These are phyloP conservation scores for Fonsecaea monophora DNA, from an alignment of 2,329 filamentous ascomycete genomes.

Conservation along the genomic window DNA sequence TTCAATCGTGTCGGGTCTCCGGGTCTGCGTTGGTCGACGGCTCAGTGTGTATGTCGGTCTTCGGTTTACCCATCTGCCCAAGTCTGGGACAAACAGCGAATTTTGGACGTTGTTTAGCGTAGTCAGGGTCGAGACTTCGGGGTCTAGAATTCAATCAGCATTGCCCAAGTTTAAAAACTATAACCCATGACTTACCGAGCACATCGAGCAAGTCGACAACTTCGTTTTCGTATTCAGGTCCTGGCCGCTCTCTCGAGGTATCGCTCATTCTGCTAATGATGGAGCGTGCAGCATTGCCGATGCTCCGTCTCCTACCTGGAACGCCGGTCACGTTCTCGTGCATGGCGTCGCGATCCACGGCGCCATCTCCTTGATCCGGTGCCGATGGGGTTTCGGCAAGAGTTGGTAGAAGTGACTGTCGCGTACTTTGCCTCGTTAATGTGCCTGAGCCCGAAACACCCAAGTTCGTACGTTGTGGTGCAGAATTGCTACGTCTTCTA, in stretches of 20 bases:
- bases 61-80: slow-evolving; percentile 77
- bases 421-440: slow-evolving; percentile 33
- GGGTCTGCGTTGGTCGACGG: slow-evolving; percentile 23
- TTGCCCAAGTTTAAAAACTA: neutral
- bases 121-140: slow-evolving; percentile 80
- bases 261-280: slow-evolving; percentile 37
- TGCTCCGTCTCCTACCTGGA: slow-evolving; percentile 29
- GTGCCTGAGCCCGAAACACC: slow-evolving; percentile 15
- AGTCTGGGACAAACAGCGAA: slow-evolving; percentile 81
- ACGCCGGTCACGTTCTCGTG: slow-evolving; percentile 29
- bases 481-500: slow-evolving; percentile 35
- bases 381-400: slow-evolving; percentile 30
- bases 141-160: slow-evolving; percentile 61
- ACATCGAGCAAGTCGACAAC: slow-evolving; percentile 73
- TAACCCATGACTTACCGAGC: slow-evolving; percentile 60
- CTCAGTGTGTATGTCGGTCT: slow-evolving; percentile 72
- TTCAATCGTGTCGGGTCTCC: slow-evolving; percentile 18
- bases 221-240: slow-evolving; percentile 63
- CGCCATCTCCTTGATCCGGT: slow-evolving; percentile 1
- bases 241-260: slow-evolving; percentile 27
- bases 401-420: slow-evolving; percentile 34
- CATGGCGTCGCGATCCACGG: slow-evolving; percentile 31
- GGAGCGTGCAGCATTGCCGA: slow-evolving; percentile 38
- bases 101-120: slow-evolving; percentile 90
- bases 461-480: slow-evolving; percentile 30